These are phyloP conservation scores for Carex arenaria DNA, from an alignment of 202 grass and related monocot genomes.

Conservation along the genomic window DNA sequence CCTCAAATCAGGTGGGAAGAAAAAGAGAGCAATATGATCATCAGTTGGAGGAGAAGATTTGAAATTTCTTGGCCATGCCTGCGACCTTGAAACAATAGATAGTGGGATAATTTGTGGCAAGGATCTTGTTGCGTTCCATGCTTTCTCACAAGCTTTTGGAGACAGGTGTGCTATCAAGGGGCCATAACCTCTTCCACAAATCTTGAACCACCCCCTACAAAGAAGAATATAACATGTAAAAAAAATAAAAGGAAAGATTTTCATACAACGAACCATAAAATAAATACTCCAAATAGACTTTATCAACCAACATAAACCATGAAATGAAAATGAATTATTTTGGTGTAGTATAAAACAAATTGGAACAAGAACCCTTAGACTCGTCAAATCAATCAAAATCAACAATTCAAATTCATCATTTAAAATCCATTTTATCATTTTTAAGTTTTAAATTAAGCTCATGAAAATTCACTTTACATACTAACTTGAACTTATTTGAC, in stretches of 20 bases:
- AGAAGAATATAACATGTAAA: constrained; percentile 18
- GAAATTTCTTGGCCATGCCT: constrained; percentile 49
- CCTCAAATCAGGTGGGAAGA: constrained; percentile 53
- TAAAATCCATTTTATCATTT: background rate
- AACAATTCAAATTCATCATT: no score
- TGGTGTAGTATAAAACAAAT: background rate
- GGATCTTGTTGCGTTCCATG: constrained; percentile 34
- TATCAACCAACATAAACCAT: background rate
- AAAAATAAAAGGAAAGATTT: background rate
- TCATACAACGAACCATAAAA: background rate
- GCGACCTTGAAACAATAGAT: constrained; percentile 27
- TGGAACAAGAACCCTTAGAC: no score
- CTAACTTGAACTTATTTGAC: background rate
- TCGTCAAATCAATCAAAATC: no score
- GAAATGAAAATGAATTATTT: background rate
- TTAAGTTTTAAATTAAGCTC: background rate
- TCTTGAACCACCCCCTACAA: constrained; percentile 68
- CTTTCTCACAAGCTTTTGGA: constrained; percentile 49
- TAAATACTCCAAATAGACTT: background rate
- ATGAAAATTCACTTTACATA: background rate
- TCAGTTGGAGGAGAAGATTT: constrained; percentile 35
- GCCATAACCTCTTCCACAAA: constrained; percentile 30
- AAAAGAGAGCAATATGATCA: constrained; percentile 63
- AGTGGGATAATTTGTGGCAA: constrained; percentile 48
- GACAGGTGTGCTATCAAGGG: constrained; percentile 51